Evolutionary conservation across 2,329 filamentous ascomycete species (phyloP).

Genomic region (Pseudocercospora eumusae): DNA sequence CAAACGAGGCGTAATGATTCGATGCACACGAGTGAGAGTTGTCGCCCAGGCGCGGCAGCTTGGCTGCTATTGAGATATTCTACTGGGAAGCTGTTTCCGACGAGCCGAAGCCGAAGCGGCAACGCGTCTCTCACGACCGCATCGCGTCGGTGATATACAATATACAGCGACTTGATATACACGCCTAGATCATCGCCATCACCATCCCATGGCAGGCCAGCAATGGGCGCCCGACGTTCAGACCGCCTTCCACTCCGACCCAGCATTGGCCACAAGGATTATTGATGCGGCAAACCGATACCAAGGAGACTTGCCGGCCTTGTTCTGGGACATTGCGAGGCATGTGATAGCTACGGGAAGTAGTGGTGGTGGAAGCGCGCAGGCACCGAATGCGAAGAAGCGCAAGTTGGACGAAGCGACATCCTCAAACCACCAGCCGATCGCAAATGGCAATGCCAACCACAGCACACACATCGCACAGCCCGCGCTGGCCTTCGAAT

Average conservation of each 20-base stretch:
- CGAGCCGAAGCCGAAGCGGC: background rate
- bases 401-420: constrained; percentile 51
- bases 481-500: constrained; percentile 45
- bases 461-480: constrained; percentile 33
- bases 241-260: constrained; percentile 25
- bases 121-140: too few relatives aligned
- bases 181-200: background rate
- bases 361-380: constrained; percentile 36
- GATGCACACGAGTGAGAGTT: constrained; percentile 8
- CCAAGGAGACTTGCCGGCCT: constrained; percentile 30
- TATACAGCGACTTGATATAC: background rate
- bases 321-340: constrained; percentile 54
- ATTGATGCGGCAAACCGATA: constrained; percentile 22
- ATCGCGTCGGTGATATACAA: too few relatives aligned
- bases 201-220: constrained; percentile 9
- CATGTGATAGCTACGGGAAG: constrained; percentile 41
- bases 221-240: constrained; percentile 22
- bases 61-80: too few relatives aligned
- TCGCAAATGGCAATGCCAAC: constrained; percentile 18
- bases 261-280: constrained; percentile 24
- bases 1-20: constrained; percentile 9
- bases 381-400: constrained; percentile 45
- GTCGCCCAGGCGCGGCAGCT: constrained; percentile 13
- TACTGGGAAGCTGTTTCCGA: background rate
- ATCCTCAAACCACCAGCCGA: constrained; percentile 7